These are phyloP conservation scores for Pichia sp. DNA, from an alignment of 1,139 yeast genomes.

Conservation along the genomic window DNA sequence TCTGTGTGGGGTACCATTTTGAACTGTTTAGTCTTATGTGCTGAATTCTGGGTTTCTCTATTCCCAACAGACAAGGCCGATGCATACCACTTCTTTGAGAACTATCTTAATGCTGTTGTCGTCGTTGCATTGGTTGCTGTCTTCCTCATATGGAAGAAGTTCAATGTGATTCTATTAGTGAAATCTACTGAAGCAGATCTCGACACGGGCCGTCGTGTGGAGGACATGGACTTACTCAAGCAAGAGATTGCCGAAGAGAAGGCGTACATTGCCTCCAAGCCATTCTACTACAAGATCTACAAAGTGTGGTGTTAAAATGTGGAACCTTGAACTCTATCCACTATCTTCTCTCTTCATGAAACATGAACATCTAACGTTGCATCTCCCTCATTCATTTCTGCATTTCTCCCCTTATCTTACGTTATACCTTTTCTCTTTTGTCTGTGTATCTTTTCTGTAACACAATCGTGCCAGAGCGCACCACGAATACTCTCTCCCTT, in stretches of 20 bases:
- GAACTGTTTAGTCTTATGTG: constrained; percentile 54
- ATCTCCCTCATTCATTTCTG: too few relatives aligned
- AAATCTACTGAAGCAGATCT: constrained; percentile 48
- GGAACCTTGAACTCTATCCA: too few relatives aligned
- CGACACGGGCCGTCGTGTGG: constrained; percentile 56
- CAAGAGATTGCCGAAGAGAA: constrained; percentile 56
- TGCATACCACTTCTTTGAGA: constrained; percentile 38
- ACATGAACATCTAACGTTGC: too few relatives aligned
- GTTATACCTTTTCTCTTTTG: too few relatives aligned
- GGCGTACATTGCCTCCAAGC: constrained; percentile 39
- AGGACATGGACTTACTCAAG: constrained; percentile 50
- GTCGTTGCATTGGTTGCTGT: constrained; percentile 31
- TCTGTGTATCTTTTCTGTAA: too few relatives aligned
- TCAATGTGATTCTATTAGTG: constrained; percentile 35
- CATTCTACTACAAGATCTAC: constrained; percentile 41
- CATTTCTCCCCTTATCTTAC: too few relatives aligned
- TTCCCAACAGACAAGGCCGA: constrained; percentile 25
- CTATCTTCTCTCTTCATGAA: too few relatives aligned
- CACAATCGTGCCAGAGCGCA: too few relatives aligned
- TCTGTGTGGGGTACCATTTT: constrained; percentile 55
- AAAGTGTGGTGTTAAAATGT: constrained; percentile 44
- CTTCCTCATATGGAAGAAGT: constrained; percentile 19
- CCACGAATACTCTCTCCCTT: too few relatives aligned
- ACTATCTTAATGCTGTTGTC: constrained; percentile 44
- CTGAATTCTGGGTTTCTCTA: constrained; percentile 53